Evolutionary conservation across 148 eudicot species (phyloP), one percentile per base, ranked within the genome.

Genomic region (Chenopodium quinoa): DNA sequence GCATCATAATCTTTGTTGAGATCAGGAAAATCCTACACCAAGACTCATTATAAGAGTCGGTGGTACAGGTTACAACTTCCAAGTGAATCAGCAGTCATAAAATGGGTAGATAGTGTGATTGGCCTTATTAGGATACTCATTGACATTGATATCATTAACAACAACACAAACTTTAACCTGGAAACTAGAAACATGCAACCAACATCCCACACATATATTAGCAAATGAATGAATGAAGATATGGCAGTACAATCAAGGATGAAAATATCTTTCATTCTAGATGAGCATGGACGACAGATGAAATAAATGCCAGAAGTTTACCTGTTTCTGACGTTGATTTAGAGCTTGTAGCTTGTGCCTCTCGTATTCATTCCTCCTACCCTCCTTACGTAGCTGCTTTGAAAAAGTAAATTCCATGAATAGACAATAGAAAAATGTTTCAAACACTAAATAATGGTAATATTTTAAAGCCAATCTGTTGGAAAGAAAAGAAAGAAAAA

Each of bases 301-400:
- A 40, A 46, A 32, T 22, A 68, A 29, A 22, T 72, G 34, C 20
- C 40, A 54, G 69, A 58, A 73, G 65, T 92, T 86, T 78, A 96
- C 99, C 94, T 89, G 83, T 87, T 96, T 96, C 84, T 96, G 99
- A 40, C 99, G 99, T 84, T 96, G 99, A 88, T 96, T 96, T 80
- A 96, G 73, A 68, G 99, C 98, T 87, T 90, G 97, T 19, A 96
- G 85, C 88, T 96, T 96, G 84, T 96, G 98, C 85, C 99, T 91
- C 88, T 96, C 99, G 83, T 92, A 96, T 83, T 96, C 99, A 44
- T 92, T 96, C 82, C 92, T 91, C 83, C 99, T 88, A 75, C 99
- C 99, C 78, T 96, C 99, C 85, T 96, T 96, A 85, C 91, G 86
- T 80, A 96, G 80, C 99, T 96, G 92, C 77, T 77, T 44, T 40